A percentile compares a stretch with the other conserved stretches of the same genome.
Evolutionary conservation across 257 asterid genomes (phyloP).

Genomic region (Solanum arcanum): DNA sequence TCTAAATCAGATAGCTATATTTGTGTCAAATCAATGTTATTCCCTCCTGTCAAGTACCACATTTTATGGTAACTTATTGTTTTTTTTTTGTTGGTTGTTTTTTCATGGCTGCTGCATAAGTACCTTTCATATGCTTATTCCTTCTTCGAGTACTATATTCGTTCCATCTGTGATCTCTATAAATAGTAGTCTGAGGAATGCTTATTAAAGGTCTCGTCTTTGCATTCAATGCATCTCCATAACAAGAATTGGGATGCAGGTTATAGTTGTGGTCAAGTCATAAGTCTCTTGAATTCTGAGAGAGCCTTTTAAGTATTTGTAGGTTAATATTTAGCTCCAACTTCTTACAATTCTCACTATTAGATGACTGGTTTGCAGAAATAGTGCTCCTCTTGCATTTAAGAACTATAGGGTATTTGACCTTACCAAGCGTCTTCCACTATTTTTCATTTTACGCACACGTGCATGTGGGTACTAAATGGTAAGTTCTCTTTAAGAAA

Average conservation of each 20-base stretch:
- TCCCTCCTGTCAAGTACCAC: not conserved
- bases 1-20: not conserved
- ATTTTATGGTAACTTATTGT: not conserved
- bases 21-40: not conserved
- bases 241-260: not conserved
- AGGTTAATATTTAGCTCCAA: not conserved
- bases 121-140: not conserved
- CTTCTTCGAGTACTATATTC: not conserved
- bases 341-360: not conserved
- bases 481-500: not conserved
- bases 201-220: not conserved
- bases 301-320: not conserved
- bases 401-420: not conserved
- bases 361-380: not conserved
- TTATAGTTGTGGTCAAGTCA: not conserved
- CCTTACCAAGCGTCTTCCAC: not conserved
- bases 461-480: not conserved
- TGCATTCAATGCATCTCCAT: not conserved
- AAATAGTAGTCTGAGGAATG: not conserved
- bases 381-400: not conserved
- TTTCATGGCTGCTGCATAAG: not conserved
- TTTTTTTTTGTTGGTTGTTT: not conserved
- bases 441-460: not conserved
- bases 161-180: not conserved
- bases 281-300: not conserved